Percentiles rank a stretch among this genome's conserved stretches.
Evolutionary conservation across 345 rosid genomes (phyloP).

Genomic region (Mallotus nudiflorus): DNA sequence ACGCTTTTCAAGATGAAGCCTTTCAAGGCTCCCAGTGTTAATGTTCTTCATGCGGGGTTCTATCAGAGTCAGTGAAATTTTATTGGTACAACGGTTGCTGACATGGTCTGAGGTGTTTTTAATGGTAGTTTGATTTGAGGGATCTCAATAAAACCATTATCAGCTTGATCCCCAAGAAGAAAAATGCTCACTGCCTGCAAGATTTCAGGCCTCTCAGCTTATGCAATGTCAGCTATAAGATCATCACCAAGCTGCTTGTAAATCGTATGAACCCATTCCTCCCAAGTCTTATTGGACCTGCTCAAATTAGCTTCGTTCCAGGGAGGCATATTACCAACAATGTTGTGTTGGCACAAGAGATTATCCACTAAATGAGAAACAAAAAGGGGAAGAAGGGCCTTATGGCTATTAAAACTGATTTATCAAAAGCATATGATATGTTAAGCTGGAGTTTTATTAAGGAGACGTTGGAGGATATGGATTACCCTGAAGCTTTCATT

Average conservation of each 20-base stretch:
- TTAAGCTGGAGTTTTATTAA: not conserved
- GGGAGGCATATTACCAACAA: not conserved
- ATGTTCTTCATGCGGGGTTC: not conserved
- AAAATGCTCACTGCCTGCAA: not conserved
- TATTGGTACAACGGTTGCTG: not conserved
- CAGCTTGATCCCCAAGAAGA: not conserved
- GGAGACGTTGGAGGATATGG: not conserved
- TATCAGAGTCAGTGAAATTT: not conserved
- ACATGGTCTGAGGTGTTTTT: not conserved
- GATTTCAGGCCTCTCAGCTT: not conserved
- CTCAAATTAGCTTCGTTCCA: not conserved
- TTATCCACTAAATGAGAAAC: not conserved
- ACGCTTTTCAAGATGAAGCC: not conserved
- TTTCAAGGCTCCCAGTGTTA: not conserved
- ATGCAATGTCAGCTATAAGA: not conserved
- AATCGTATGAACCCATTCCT: not conserved
- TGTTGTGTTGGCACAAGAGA: not conserved
- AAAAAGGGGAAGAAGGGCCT: not conserved
- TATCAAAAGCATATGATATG: not conserved
- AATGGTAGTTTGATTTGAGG: no score
- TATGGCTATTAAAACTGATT: not conserved
- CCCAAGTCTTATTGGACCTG: not conserved
- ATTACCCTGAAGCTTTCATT: no score
- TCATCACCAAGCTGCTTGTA: not conserved
- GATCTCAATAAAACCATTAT: not conserved